Evolutionary conservation across 2,329 filamentous ascomycete genomes (phyloP), one percentile per base, ranked within the genome.

Genomic region (Xylariaceae sp.): DNA sequence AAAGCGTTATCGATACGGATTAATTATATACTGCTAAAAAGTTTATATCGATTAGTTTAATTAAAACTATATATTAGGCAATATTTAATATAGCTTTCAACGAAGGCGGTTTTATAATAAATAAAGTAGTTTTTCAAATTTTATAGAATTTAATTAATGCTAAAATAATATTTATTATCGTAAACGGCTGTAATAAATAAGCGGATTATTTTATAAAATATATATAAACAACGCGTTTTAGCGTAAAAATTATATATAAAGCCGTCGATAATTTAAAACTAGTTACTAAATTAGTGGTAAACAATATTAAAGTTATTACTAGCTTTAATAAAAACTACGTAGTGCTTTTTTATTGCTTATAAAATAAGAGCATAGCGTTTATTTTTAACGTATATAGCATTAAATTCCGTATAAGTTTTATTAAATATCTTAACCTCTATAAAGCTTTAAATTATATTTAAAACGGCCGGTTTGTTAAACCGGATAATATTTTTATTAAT

Each of bases 401-500:
- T 43, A 22, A 22, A 13, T 43, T 22, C n/a, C 6, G 34, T 45
- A 45, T 33, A 45, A 31, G 31, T 16, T 45, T 45, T 36, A 10
- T 36, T 14, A 14, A 36, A 31, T 45, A 45, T n/a, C n/a, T n/a
- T n/a, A 19, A 22, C 31, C n/a, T n/a, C n/a, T n/a, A n/a, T n/a
- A n/a, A n/a, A n/a, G n/a, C n/a, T 31, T 45, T 45, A 45, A 10
- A 45, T 45, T 6, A n/a, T 45, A 31, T 45, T 45, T 45, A 45
- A 45, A 10, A 45, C 34, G 10, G 31, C 18, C 6, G 17, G 12
- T 45, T 45, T 45, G 17, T 45, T 45, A 33, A 45, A 45, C 17
- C 17, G 16, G 12, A 31, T 34, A 31, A 45, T 31, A n/a, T 45
- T 17, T 6, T 14, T 40, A 9, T 28, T 38, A 18, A 39, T 40